phyloP scores from a whole-genome alignment of 306 rosid genomes.

The Cucurbita maxima region DNA sequence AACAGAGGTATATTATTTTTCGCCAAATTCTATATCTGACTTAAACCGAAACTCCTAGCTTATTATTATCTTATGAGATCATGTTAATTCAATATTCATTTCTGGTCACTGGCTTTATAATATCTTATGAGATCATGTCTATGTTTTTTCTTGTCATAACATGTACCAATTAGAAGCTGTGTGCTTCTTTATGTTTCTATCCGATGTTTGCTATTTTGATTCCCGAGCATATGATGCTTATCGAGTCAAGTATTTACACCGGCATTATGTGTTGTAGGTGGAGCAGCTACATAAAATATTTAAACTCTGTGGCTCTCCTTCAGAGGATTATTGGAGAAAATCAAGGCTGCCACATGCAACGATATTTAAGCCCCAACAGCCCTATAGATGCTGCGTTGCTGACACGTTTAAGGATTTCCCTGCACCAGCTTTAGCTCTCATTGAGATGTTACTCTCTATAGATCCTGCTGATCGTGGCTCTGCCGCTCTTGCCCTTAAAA shows the following conservation, averaged over 20 bases:
- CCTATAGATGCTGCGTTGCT: slow-evolving; percentile 64
- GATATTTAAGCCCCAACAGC: slow-evolving; percentile 88
- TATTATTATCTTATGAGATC: neutral
- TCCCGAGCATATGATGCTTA: slow-evolving; percentile 3
- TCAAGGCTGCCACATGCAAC: slow-evolving; percentile 94
- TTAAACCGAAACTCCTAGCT: neutral
- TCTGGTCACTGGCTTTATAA: neutral
- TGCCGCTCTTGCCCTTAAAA: slow-evolving; percentile 60
- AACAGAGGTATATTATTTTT: slow-evolving; percentile 48
- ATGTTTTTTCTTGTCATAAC: neutral
- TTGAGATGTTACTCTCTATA: slow-evolving; percentile 64
- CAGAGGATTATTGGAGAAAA: slow-evolving; percentile 89
- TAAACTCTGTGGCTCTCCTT: slow-evolving; percentile 89
- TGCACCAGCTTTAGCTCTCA: slow-evolving; percentile 55
- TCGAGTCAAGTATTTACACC: slow-evolving; percentile 2
- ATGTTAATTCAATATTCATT: neutral
- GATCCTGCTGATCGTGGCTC: slow-evolving; percentile 91
- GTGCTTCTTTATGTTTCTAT: neutral
- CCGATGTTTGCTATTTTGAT: neutral
- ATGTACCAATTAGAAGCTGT: neutral
- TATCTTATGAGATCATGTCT: no score
- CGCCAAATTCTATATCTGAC: neutral
- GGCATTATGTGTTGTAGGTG: slow-evolving; percentile 40
- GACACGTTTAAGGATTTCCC: slow-evolving; percentile 89
- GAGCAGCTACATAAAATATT: slow-evolving; percentile 88